Evolutionary conservation across 2,329 filamentous ascomycete genomes (phyloP).

Genomic region (Didymella pomorum): DNA sequence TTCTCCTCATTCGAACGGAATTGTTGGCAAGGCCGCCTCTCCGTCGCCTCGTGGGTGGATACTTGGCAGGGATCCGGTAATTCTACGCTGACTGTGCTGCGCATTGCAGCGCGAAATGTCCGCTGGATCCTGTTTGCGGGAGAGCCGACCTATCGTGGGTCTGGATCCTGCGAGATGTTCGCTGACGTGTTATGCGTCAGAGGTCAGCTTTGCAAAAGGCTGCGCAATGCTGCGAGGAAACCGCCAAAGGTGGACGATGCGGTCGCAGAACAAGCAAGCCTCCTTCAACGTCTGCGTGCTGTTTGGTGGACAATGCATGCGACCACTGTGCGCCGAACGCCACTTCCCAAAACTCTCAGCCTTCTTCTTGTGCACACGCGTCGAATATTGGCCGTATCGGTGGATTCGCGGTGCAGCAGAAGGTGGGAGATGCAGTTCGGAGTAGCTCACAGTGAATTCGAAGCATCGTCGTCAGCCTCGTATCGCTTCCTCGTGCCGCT

Average conservation of each 20-base stretch:
- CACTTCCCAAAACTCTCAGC: background rate
- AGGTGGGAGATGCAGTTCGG: background rate
- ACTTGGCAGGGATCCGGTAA: background rate
- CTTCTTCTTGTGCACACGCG: background rate
- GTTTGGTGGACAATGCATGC: constrained; percentile 1
- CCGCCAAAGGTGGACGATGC: constrained; percentile 1
- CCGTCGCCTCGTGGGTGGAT: background rate
- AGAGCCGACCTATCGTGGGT: background rate
- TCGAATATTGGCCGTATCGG: background rate
- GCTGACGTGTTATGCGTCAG: constrained; percentile 11
- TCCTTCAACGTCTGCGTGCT: background rate
- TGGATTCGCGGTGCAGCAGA: constrained; percentile 1
- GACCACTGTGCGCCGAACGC: background rate
- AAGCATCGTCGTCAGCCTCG: constrained; percentile 8
- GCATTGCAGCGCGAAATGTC: constrained; percentile 9
- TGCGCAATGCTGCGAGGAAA: constrained; percentile 2
- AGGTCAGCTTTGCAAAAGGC: constrained; percentile 5
- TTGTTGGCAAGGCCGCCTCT: constrained; percentile 1
- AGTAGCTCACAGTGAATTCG: constrained; percentile 4
- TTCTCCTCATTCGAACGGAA: background rate
- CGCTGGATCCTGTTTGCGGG: constrained; percentile 1
- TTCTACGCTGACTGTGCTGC: constrained; percentile 18
- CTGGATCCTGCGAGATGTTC: background rate
- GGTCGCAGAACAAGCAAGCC: background rate
- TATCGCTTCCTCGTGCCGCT: background rate